Percentiles rank a stretch among this genome's conserved stretches.
These are phyloP conservation scores for Phytophthora europaea DNA, from an alignment of 352 stramenopile genomes.

Conservation along the genomic window DNA sequence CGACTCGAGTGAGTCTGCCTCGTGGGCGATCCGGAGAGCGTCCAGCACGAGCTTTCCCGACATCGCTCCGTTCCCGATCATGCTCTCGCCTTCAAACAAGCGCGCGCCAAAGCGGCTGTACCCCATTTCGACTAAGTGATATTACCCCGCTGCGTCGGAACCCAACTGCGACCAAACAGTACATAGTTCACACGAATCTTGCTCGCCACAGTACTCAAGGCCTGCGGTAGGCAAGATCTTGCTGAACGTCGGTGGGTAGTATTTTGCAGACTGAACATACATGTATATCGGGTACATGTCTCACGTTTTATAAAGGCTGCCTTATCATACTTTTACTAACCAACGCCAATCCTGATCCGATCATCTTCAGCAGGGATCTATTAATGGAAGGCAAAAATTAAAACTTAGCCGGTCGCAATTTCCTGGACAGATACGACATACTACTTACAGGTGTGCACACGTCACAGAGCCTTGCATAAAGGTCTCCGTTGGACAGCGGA, in stretches of 20 bases:
- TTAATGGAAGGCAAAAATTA: conserved; percentile 6
- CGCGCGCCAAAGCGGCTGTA: not conserved
- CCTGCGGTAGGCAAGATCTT: too few relatives aligned
- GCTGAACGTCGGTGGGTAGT: not conserved
- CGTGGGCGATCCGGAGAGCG: not conserved
- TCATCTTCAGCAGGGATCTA: not conserved
- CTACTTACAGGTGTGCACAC: conserved; percentile 17
- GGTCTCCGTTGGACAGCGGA: conserved; percentile 22
- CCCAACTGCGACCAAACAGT: too few relatives aligned
- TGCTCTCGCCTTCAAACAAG: conserved; percentile 5
- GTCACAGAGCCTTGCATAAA: conserved; percentile 17
- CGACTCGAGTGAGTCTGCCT: not conserved
- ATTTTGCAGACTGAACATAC: conserved; percentile 3
- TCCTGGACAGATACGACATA: conserved; percentile 1
- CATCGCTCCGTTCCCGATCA: conserved; percentile 12
- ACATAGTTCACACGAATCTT: too few relatives aligned
- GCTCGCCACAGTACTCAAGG: too few relatives aligned
- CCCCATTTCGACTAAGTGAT: conserved; percentile 7
- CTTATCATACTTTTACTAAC: not conserved
- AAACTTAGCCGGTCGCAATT: conserved; percentile 14
- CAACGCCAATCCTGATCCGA: not conserved
- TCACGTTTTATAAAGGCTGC: not conserved
- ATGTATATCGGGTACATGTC: conserved; percentile 3
- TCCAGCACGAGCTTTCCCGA: conserved; percentile 10
- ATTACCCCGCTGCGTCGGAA: not conserved